Base-by-base conservation (phyloP, 2,329 filamentous ascomycete genomes). In the Alternaria gaisen region DNA sequence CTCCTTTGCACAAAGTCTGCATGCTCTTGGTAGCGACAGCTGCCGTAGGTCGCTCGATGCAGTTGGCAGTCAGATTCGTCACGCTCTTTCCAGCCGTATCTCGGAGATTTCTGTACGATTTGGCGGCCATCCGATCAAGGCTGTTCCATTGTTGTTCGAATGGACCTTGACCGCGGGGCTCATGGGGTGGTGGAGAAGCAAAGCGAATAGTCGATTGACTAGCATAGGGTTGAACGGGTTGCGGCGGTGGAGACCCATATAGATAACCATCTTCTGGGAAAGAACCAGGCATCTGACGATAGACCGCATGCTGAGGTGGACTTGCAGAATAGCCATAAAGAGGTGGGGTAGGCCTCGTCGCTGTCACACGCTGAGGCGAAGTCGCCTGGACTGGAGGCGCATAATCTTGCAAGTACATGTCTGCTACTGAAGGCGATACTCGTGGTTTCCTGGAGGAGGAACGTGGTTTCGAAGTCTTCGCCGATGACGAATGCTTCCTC, bases 1-100 rank as follows among this genome's bases (percentile, higher is more conserved):
- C 79, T 22, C 74, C 78, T 64, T 76, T 80, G 56, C 73, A 80
- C 53, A 82, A 66, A 46, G 74, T 75, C 43, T 76, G 73, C 50
- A 76, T 78, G 46, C 74, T 77, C 55, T 73, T 77, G 50, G 72
- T 73, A 14, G 69, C 70, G 11, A 75, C 63, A 8, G 71, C 63
- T 42, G 67, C 63, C 7, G 73, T 73, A 10, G 75, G 73, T 34
- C 64, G 65, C 60, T 77, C 74, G 26, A 77, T 72, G 41, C 66
- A 73, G 40, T 72, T 69, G 9, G 67, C 65, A 5, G 72, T 72
- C 34, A 77, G 30, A 34, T 68, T 73, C 10, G 67, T 70, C 8
- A 64, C 62, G 24, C 70, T 69, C 58, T 73, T 72, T 22, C 64
- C 67, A 7, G 75, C 71, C 24, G 69, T 67, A 28, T 73, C 69